Conservation (phyloP, 2,329 filamentous ascomycete genomes). For the Leptographium flavum region DNA sequence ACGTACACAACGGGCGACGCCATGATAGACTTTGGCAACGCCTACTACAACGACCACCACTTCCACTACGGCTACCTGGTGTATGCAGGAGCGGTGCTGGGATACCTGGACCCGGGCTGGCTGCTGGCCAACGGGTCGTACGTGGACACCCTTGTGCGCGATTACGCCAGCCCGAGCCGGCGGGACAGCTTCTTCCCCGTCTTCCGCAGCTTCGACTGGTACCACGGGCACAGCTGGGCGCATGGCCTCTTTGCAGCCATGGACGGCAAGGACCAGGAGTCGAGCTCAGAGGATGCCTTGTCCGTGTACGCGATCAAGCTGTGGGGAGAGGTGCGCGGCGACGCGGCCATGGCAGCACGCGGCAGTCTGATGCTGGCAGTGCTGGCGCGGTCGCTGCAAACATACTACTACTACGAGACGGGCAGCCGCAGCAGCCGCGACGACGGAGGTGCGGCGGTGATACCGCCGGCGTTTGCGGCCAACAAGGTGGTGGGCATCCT, state of each 20-base stretch:
- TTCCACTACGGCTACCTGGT: constrained; percentile 84
- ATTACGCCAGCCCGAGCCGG: constrained; percentile 61
- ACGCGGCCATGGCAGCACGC: constrained; percentile 63
- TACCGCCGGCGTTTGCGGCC: constrained; percentile 62
- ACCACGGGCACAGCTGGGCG: constrained; percentile 87
- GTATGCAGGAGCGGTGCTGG: constrained; percentile 72
- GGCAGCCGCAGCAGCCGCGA: background rate
- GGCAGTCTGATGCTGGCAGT: constrained; percentile 76
- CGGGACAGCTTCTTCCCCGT: constrained; percentile 67
- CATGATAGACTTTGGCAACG: constrained; percentile 78
- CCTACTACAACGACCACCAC: constrained; percentile 64
- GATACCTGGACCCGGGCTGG: constrained; percentile 64
- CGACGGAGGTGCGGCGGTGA: constrained; percentile 44
- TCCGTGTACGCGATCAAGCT: constrained; percentile 79
- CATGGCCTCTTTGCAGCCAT: constrained; percentile 57
- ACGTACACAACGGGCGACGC: constrained; percentile 55
- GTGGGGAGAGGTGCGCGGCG: constrained; percentile 73
- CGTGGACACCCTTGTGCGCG: constrained; percentile 72
- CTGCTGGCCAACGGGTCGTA: constrained; percentile 56
- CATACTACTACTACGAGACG: constrained; percentile 56
- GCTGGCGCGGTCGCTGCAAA: constrained; percentile 55
- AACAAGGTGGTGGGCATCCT: constrained; percentile 63
- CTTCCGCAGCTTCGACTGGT: constrained; percentile 83
- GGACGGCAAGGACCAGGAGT: constrained; percentile 76
- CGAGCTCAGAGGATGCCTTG: constrained; percentile 81